phyloP scores from a whole-genome alignment of 345 rosid species.

The Citrus sp. region DNA sequence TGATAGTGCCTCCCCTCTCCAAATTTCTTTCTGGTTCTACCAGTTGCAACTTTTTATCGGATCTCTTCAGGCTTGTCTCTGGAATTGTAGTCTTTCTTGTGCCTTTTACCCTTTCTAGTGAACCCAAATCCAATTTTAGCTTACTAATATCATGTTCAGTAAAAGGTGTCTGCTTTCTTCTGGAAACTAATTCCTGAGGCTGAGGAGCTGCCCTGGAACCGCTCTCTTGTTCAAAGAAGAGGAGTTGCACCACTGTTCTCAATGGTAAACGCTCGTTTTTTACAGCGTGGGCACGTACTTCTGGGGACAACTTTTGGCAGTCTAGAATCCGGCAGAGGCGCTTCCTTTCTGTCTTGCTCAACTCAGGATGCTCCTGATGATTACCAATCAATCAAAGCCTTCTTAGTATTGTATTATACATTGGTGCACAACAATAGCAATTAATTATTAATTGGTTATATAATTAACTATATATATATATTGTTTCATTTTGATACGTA shows the following conservation, averaged over 20 bases:
- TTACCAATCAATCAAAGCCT: not conserved
- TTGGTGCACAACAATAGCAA: not conserved
- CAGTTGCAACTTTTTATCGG: conserved; percentile 19
- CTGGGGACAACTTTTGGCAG: conserved; percentile 89
- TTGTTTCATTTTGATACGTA: conserved; percentile 14
- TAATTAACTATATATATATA: not conserved
- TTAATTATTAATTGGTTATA: not conserved
- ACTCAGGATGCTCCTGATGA: conserved; percentile 89
- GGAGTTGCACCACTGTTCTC: conserved; percentile 91
- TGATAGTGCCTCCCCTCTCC: conserved; percentile 17
- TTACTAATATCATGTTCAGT: conserved; percentile 10
- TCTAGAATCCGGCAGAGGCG: conserved; percentile 73
- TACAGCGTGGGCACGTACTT: conserved; percentile 85
- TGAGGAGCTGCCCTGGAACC: conserved; percentile 22
- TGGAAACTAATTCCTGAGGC: conserved; percentile 18
- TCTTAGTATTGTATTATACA: not conserved
- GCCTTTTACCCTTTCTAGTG: conserved; percentile 8
- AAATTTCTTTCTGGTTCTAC: conserved; percentile 27
- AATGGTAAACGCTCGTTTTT: conserved; percentile 92
- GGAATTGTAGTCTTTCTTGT: conserved; percentile 13
- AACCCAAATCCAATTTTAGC: conserved; percentile 27
- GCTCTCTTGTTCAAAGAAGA: conserved; percentile 84
- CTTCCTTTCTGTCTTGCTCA: conserved; percentile 81
- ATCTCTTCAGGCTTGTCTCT: conserved; percentile 28
- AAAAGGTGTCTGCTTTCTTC: conserved; percentile 26